phyloP scores from a whole-genome alignment of 1,284 basidiomycete genomes.

The Apiotrichum laibachii region DNA sequence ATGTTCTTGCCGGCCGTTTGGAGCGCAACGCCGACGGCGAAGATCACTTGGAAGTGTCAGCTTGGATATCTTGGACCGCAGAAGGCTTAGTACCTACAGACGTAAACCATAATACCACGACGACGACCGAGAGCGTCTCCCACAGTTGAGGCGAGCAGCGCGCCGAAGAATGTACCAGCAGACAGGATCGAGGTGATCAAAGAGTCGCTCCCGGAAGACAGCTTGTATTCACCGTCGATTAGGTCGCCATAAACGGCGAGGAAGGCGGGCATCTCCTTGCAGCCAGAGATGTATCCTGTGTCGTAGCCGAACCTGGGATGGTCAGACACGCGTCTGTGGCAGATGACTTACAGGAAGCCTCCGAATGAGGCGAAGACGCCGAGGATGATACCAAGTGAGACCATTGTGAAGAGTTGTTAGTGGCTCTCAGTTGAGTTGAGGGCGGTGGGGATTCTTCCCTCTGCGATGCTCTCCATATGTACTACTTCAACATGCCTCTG shows the following conservation, averaged over 20 bases:
- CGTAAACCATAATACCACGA: too few species aligned
- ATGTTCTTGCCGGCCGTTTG: too few species aligned
- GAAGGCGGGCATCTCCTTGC: constrained; percentile 20
- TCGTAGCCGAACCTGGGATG: constrained; percentile 8
- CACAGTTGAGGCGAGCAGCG: constrained; percentile 1
- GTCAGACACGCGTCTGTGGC: neutral
- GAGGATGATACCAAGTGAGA: constrained; percentile 16
- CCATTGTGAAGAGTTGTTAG: constrained; percentile 7
- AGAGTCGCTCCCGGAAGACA: constrained; percentile 4
- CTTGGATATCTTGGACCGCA: too few species aligned
- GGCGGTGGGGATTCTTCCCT: too few species aligned
- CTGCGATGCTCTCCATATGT: too few species aligned
- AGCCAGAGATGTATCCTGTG: constrained; percentile 19
- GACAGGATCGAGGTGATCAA: constrained; percentile 20
- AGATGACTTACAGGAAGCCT: constrained; percentile 16
- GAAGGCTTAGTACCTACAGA: too few species aligned
- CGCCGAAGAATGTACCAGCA: constrained; percentile 22
- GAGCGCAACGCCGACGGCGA: too few species aligned
- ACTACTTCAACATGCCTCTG: too few species aligned
- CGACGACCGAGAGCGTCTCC: too few species aligned
- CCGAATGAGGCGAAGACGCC: constrained; percentile 21
- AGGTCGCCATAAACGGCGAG: constrained; percentile 10
- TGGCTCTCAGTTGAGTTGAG: too few species aligned
- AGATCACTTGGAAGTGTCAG: too few species aligned
- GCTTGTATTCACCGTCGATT: constrained; percentile 9